Conservation (phyloP, 192 early-diverging fungal species). For the Gaertneriomyces semiglobifer region DNA sequence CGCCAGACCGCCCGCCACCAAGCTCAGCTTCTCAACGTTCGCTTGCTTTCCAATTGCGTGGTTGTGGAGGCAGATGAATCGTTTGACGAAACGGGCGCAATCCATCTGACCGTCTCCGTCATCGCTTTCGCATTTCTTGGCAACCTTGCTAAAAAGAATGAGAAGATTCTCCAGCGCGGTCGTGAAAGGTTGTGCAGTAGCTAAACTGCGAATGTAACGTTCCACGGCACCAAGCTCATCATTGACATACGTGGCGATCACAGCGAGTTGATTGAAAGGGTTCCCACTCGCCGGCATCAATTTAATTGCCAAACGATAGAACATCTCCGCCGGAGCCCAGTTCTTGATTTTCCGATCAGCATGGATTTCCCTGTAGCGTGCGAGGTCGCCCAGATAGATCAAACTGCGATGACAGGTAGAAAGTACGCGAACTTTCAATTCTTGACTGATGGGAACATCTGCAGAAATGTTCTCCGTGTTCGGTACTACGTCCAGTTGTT, state of each 20-base stretch:
- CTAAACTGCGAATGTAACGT: constrained; percentile 35
- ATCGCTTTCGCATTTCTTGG: too few species aligned
- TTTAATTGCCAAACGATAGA: constrained; percentile 60
- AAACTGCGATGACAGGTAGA: constrained; percentile 40
- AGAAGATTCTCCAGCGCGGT: constrained; percentile 37
- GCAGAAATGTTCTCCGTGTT: neutral
- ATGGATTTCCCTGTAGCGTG: constrained; percentile 61
- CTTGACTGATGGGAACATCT: neutral
- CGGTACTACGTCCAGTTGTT: constrained; percentile 2
- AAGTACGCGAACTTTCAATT: constrained; percentile 10
- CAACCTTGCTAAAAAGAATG: constrained; percentile 33
- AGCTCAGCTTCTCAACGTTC: too few species aligned
- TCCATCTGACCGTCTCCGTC: too few species aligned
- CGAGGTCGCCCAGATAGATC: constrained; percentile 67
- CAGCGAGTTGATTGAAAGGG: constrained; percentile 76
- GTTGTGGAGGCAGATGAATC: too few species aligned
- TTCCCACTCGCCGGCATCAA: constrained; percentile 62
- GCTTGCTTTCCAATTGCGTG: too few species aligned
- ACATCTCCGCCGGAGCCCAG: constrained; percentile 54
- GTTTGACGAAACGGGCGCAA: too few species aligned
- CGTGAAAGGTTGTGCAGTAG: constrained; percentile 25
- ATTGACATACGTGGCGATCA: constrained; percentile 55
- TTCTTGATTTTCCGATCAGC: constrained; percentile 55
- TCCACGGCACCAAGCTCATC: constrained; percentile 33
- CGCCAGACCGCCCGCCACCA: too few species aligned